Evolutionary conservation across 2,329 filamentous ascomycete genomes (phyloP).

Genomic region (Sclerotinia subarctica): DNA sequence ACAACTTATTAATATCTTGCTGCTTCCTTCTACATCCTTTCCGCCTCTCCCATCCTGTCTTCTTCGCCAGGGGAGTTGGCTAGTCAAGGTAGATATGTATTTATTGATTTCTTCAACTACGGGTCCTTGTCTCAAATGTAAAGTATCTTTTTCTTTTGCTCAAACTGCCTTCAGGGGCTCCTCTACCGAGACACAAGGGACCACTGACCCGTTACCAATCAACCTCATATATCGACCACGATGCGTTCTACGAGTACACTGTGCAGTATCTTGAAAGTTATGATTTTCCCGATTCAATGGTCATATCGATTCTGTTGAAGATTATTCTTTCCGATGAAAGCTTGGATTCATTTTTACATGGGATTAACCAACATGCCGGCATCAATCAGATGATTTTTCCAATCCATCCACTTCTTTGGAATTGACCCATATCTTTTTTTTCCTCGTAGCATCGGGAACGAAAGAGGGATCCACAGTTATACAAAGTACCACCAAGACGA

Average conservation of each 20-base stretch:
- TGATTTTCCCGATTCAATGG: neutral
- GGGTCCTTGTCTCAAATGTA: slow-evolving; percentile 3
- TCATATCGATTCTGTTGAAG: neutral
- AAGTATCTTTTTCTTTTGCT: neutral
- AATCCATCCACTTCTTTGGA: slow-evolving; percentile 12
- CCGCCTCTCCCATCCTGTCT: neutral
- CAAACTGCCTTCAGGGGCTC: neutral
- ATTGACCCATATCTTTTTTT: slow-evolving; percentile 16
- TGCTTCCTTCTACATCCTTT: neutral
- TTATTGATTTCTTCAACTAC: neutral
- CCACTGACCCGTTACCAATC: neutral
- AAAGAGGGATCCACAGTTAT: slow-evolving; percentile 10
- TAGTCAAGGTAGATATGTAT: neutral
- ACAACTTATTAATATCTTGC: neutral
- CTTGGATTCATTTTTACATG: neutral
- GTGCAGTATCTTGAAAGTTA: neutral
- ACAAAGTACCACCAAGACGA: slow-evolving; percentile 12
- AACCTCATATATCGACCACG: too few species aligned
- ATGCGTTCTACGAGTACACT: too few species aligned
- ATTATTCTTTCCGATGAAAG: neutral
- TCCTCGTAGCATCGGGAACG: neutral
- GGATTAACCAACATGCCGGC: neutral
- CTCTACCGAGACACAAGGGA: slow-evolving; percentile 4
- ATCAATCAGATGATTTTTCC: slow-evolving; percentile 13
- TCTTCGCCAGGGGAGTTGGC: neutral